These are phyloP conservation scores for Metschnikowia noctiluminum DNA, from an alignment of 805 yeast species.

Conservation along the genomic window DNA sequence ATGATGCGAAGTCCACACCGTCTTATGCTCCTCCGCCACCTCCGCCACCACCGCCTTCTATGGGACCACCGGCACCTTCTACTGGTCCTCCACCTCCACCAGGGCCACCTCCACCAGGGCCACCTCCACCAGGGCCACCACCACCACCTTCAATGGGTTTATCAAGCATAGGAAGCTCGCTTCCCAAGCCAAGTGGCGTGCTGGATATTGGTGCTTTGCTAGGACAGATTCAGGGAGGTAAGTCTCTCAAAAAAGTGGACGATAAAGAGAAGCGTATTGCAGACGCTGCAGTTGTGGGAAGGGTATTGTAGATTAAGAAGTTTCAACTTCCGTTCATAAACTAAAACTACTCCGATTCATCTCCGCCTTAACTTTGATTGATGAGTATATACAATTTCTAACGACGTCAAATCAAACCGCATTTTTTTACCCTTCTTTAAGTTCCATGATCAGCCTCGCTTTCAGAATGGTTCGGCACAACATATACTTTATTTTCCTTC, in stretches of 20 bases:
- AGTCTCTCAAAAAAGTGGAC: conserved; percentile 47
- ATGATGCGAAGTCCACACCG: too few relatives aligned
- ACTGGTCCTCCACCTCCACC: too few relatives aligned
- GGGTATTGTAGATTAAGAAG: conserved; percentile 43
- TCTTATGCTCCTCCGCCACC: too few relatives aligned
- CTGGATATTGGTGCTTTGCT: conserved; percentile 47
- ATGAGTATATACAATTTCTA: too few relatives aligned
- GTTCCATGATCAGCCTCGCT: background rate
- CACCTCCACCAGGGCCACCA: conserved; percentile 13
- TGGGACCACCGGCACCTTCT: too few relatives aligned
- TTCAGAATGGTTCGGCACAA: conserved; percentile 34
- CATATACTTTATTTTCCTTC: conserved; percentile 23
- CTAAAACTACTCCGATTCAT: background rate
- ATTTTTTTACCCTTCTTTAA: too few relatives aligned
- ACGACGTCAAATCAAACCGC: too few relatives aligned
- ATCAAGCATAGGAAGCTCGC: conserved; percentile 23
- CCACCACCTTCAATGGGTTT: conserved; percentile 14
- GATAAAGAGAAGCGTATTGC: conserved; percentile 46
- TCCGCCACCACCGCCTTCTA: conserved; percentile 3
- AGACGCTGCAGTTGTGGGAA: conserved; percentile 48
- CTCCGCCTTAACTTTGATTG: too few relatives aligned
- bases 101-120: conserved; percentile 12
- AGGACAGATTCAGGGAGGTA: conserved; percentile 57
- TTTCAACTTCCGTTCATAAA: too few relatives aligned
- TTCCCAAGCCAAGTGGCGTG: conserved; percentile 24